These are phyloP conservation scores for Harrya chromipes DNA, from an alignment of 768 basidiomycete species.

Conservation along the genomic window DNA sequence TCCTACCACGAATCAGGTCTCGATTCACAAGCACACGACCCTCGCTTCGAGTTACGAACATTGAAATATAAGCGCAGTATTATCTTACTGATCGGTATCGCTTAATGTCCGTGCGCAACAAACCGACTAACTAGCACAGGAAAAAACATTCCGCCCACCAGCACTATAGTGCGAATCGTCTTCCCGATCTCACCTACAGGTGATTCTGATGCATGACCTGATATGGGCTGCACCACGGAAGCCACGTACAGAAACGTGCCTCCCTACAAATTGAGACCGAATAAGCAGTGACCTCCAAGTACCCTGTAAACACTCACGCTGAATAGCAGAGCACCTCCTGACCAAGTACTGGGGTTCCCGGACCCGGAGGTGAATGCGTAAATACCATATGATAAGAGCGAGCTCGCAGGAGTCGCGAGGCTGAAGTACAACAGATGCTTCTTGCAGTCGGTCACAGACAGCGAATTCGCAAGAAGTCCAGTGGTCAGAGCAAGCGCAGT, in stretches of 20 bases:
- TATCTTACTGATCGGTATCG: not conserved
- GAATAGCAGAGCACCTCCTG: conserved; percentile 76
- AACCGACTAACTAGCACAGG: conserved; percentile 60
- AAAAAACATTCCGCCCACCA: conserved; percentile 66
- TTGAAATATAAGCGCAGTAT: too few relatives aligned
- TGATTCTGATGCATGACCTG: conserved; percentile 40
- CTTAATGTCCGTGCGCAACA: conserved; percentile 57
- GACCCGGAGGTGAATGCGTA: conserved; percentile 48
- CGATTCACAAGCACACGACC: too few relatives aligned
- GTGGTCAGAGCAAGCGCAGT: conserved; percentile 88
- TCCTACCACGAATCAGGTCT: not conserved
- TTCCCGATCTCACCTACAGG: conserved; percentile 43
- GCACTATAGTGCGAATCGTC: conserved; percentile 45
- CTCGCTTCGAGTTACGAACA: conserved; percentile 3
- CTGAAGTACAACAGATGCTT: conserved; percentile 77
- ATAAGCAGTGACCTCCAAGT: not conserved
- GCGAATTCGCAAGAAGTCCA: conserved; percentile 73
- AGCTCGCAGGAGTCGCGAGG: conserved; percentile 78
- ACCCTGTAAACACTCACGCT: conserved; percentile 54
- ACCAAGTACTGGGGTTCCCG: conserved; percentile 46
- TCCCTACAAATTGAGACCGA: conserved; percentile 46
- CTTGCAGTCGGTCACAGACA: conserved; percentile 65
- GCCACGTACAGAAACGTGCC: conserved; percentile 96
- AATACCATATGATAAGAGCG: conserved; percentile 70
- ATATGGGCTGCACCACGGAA: conserved; percentile 79